phyloP scores from a whole-genome alignment of 2,329 filamentous ascomycete species.

The Coniosporium uncinatum region DNA sequence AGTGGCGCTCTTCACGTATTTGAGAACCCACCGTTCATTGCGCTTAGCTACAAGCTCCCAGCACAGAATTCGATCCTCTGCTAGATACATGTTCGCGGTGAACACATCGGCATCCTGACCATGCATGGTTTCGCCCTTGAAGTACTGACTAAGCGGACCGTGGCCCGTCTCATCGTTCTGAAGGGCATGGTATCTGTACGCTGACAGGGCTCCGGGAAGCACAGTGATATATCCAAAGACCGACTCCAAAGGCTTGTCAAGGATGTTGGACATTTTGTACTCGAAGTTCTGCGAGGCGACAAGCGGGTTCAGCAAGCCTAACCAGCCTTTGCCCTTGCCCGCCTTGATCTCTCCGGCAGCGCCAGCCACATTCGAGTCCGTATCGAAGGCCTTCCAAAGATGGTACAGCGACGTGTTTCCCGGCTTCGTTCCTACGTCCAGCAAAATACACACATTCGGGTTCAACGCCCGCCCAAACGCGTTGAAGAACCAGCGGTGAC shows the following conservation, averaged over 20 bases:
- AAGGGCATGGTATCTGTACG: constrained; percentile 91
- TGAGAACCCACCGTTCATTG: constrained; percentile 93
- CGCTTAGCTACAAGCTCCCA: constrained; percentile 96
- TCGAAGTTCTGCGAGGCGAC: constrained; percentile 99
- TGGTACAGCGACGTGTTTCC: constrained; percentile 91
- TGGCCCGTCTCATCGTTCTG: constrained; percentile 97
- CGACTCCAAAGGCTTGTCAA: constrained; percentile 95
- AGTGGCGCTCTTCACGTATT: constrained; percentile 94
- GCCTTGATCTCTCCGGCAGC: constrained; percentile 98
- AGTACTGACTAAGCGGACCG: constrained; percentile 94
- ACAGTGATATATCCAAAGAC: constrained; percentile 99
- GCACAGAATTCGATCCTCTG: constrained; percentile 85
- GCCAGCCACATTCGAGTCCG: constrained; percentile 93
- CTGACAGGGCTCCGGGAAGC: constrained; percentile 87
- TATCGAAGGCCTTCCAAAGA: constrained; percentile 98
- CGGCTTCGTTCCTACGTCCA: constrained; percentile 94
- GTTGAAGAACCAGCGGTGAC: constrained; percentile 99
- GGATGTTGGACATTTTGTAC: constrained; percentile 99
- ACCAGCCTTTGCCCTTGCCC: constrained; percentile 82
- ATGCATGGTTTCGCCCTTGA: constrained; percentile 97
- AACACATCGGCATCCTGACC: constrained; percentile 96
- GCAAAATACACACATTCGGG: constrained; percentile 93
- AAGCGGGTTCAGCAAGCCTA: constrained; percentile 84
- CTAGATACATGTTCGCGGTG: constrained; percentile 94
- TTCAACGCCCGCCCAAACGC: constrained; percentile 90